Evolutionary conservation across 352 stramenopile species (phyloP), one percentile per base, ranked within the genome.

Genomic region (Phytophthora sansomeana): DNA sequence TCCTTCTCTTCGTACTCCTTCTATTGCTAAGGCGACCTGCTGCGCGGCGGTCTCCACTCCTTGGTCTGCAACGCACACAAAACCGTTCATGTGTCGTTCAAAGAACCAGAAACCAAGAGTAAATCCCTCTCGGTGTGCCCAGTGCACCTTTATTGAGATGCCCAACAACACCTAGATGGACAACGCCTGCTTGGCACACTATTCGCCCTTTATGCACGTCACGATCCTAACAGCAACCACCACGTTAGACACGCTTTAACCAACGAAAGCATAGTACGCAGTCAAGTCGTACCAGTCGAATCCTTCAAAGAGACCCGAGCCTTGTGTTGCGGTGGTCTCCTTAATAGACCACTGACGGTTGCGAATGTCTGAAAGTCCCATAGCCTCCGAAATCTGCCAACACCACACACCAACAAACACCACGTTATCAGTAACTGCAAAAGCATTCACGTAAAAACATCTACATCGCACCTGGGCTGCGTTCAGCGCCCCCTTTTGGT

Each of bases 261-360:
- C n/a, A n/a, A n/a, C n/a, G n/a, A n/a, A n/a, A n/a, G n/a, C n/a
- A n/a, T n/a, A n/a, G n/a, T n/a, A n/a, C n/a, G n/a, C n/a, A n/a
- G n/a, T n/a, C n/a, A n/a, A n/a, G n/a, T 13, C 66, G 57, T 71
- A 97, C 98, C 98, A 99, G 80, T 99, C 98, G 72, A 99, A 99
- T 54, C 98, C 98, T 83, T 99, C 97, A 79, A 99, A 99, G 11
- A 99, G 85, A 19, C 98, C 98, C 43, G 98, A 94, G 35, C 98
- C 98, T 74, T 99, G 97, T 54, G 98, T 96, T 36, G 98, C 98
- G 50, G 93, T 99, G 5, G 97, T 99, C 83, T 99, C 97, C 81
- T 99, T 98, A 72, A 99, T 99, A 46, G 92, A 98, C 98, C 98
- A 99, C 79, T 99, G 97, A 56, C 98, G 87, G 85, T 99, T 99